A percentile compares a stretch with the other conserved stretches of the same genome.
phyloP scores from a whole-genome alignment of 306 rosid genomes.

The Prunus salicina region DNA sequence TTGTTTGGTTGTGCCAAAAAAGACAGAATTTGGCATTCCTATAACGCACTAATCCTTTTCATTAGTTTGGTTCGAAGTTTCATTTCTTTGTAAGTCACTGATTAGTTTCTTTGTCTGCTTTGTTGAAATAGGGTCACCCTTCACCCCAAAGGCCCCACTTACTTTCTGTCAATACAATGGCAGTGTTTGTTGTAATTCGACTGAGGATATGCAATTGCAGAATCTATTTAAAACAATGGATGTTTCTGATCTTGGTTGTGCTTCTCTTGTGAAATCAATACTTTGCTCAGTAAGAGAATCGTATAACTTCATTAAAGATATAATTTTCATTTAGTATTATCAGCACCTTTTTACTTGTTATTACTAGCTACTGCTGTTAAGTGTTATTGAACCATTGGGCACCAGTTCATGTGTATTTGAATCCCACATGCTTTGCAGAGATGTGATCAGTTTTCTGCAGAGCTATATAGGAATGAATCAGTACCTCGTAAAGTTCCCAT shows the following conservation, averaged over 20 bases:
- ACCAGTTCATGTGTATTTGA: background rate
- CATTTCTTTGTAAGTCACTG: background rate
- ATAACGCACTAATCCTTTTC: no score
- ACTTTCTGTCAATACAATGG: constrained; percentile 40
- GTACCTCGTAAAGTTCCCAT: constrained; percentile 26
- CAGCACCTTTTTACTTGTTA: background rate
- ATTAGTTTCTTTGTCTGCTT: background rate
- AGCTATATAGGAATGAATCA: constrained; percentile 25
- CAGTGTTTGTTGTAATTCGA: constrained; percentile 38
- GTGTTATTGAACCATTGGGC: background rate
- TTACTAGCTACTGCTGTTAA: background rate
- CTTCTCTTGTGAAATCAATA: constrained; percentile 34
- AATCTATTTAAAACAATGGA: constrained; percentile 19
- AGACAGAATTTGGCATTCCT: background rate
- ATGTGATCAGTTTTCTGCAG: constrained; percentile 36
- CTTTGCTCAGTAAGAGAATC: constrained; percentile 31
- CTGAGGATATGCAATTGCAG: constrained; percentile 23
- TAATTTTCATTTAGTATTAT: background rate
- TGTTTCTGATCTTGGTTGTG: constrained; percentile 17
- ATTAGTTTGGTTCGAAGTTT: background rate
- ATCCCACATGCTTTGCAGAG: constrained; percentile 14
- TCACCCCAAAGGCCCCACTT: constrained; percentile 20
- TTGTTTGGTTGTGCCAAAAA: background rate
- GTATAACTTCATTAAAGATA: background rate
- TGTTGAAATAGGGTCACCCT: constrained; percentile 29